A percentile compares a stretch with the other conserved stretches of the same genome.
phyloP scores from a whole-genome alignment of 1,284 basidiomycete species.

The Malassezia slooffiae region DNA sequence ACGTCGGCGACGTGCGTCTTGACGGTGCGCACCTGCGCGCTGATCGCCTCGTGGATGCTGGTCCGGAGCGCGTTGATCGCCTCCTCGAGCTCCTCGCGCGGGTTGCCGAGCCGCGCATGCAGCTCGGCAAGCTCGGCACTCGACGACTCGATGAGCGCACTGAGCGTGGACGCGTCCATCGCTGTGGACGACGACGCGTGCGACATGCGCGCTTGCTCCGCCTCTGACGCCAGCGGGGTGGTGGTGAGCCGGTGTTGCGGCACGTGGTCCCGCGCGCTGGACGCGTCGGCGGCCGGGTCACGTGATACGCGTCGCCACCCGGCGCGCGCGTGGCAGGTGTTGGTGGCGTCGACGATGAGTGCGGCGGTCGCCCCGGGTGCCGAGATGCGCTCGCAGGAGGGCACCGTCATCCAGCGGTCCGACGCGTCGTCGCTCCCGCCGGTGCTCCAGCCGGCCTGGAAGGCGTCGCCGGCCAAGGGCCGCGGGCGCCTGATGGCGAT shows the following conservation, averaged over 20 bases:
- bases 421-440: slow-evolving; percentile 36
- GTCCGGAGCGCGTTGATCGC: slow-evolving; percentile 31
- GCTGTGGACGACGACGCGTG: no score
- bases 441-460: slow-evolving; percentile 35
- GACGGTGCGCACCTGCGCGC: slow-evolving; percentile 33
- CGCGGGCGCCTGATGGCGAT: slow-evolving; percentile 16
- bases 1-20: slow-evolving; percentile 26
- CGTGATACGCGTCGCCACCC: slow-evolving; percentile 6
- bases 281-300: slow-evolving; percentile 7
- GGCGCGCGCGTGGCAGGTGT: no score
- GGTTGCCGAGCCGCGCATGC: slow-evolving; percentile 34
- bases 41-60: slow-evolving; percentile 32
- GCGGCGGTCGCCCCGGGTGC: no score
- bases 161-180: slow-evolving; percentile 35
- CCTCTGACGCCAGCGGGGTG: no score
- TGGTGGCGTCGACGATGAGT: not conserved
- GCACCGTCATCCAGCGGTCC: slow-evolving; percentile 37
- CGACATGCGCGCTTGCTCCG: no score
- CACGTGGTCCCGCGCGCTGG: slow-evolving; percentile 12
- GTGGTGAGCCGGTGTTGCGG: no score
- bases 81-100: slow-evolving; percentile 25
- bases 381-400: slow-evolving; percentile 10
- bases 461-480: slow-evolving; percentile 11
- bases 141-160: slow-evolving; percentile 28
- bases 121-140: slow-evolving; percentile 26